phyloP scores from a whole-genome alignment of 257 asterid genomes.

The Cynanchum wilfordii region DNA sequence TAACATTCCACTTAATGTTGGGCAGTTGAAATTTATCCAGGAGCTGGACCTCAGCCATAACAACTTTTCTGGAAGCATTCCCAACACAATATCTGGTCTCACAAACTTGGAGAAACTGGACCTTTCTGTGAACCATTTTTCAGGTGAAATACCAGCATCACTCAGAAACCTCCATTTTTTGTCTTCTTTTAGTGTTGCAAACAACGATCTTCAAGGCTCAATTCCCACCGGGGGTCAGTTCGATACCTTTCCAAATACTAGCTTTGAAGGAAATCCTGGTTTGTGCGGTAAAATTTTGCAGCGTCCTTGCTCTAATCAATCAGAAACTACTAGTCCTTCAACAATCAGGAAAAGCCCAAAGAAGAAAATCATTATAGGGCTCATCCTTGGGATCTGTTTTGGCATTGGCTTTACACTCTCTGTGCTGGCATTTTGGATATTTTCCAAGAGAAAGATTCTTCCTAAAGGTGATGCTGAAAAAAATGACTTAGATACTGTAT shows the following conservation, averaged over 20 bases:
- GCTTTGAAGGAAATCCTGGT: slow-evolving; percentile 66
- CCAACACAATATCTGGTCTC: slow-evolving; percentile 66
- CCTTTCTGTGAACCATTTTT: slow-evolving; percentile 64
- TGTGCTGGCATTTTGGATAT: slow-evolving; percentile 58
- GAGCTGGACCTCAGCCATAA: slow-evolving; percentile 68
- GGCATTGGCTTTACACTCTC: slow-evolving; percentile 47
- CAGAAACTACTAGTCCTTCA: slow-evolving; percentile 23
- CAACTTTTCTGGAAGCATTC: slow-evolving; percentile 65
- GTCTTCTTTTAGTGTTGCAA: slow-evolving; percentile 79
- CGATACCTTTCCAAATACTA: slow-evolving; percentile 64
- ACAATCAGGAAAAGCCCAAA: slow-evolving; percentile 34
- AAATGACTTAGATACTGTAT: slow-evolving; percentile 42
- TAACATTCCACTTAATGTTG: slow-evolving; percentile 61
- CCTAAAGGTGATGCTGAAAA: slow-evolving; percentile 47
- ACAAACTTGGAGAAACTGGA: slow-evolving; percentile 73
- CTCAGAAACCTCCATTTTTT: slow-evolving; percentile 69
- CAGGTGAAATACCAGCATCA: slow-evolving; percentile 78
- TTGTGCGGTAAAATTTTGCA: slow-evolving; percentile 67
- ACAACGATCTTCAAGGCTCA: slow-evolving; percentile 75
- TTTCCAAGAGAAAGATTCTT: slow-evolving; percentile 58
- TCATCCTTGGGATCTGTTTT: slow-evolving; percentile 62
- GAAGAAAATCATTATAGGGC: slow-evolving; percentile 59
- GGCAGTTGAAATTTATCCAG: slow-evolving; percentile 62
- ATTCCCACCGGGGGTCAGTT: slow-evolving; percentile 89
- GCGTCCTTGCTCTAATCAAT: slow-evolving; percentile 36